Evolutionary conservation across 108 stramenopile species (phyloP), one percentile per base, ranked within the genome.

Genomic region (Nannochloropsis salina): DNA sequence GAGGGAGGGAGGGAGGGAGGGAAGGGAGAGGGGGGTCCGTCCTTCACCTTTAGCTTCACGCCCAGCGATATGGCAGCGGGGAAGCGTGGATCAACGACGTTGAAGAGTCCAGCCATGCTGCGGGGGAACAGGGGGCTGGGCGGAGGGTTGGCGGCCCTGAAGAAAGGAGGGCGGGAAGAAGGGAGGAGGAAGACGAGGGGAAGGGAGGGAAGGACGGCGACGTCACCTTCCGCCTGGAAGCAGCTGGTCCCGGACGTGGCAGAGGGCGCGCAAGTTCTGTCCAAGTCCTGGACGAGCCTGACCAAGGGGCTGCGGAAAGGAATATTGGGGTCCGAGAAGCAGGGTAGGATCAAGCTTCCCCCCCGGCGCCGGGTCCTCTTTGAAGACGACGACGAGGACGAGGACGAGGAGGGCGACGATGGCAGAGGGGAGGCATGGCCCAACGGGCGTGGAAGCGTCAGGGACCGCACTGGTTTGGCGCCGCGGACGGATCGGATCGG

Each of bases 281-380:
- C 20, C 20, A 74, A 74, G n/a, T 74, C 61, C n/a, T 74, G 15
- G n/a, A 3, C 61, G 61, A 74, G 61, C 6, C 61, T 74, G 61
- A 74, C 61, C 20, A 74, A 74, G 6, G 61, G 61, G 20, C 61
- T 74, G 2, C 15, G n/a, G 61, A 74, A 74, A 1, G 61, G 61
- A 2, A 15, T 74, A n/a, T 8, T 74, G 4, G 61, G 61, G 61
- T n/a, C 15, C 20, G n/a, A n/a, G 15, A 74, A 74, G 61, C 15
- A 74, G 61, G 61, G n/a, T 74, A 74, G 61, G n/a, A 74, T 74
- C 61, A 74, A 74, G 61, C 61, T 74, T 15, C 61, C 61, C 4
- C 61, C 61, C 20, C 61, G 61, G n/a, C 61, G 61, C 15, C 61
- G 61, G 61, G 61, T 74, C 20, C n/a, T 74, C 4, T 74, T 74